Percentiles rank a stretch among this genome's conserved stretches.
These are phyloP conservation scores for Diospyros lotus DNA, from an alignment of 148 eudicot species.

Conservation along the genomic window DNA sequence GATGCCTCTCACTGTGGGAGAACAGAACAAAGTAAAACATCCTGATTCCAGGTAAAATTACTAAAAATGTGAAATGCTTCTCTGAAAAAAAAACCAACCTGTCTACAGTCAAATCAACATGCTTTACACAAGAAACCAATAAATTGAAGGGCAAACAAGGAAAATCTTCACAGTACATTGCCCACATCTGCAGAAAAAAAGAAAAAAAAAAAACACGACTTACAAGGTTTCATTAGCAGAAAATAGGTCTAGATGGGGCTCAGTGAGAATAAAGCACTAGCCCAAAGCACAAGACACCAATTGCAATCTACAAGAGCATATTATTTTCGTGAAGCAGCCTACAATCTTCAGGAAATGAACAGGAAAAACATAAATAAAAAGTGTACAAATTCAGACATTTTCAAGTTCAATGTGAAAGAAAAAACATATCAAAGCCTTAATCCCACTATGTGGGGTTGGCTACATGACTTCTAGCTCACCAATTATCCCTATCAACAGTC, in stretches of 20 bases:
- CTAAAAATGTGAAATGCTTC: neutral
- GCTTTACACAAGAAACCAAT: conserved; percentile 54
- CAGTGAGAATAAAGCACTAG: conserved; percentile 5
- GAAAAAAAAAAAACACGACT: conserved; percentile 7
- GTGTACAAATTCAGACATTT: neutral
- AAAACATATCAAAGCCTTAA: too few species aligned
- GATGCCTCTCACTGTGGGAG: conserved; percentile 68
- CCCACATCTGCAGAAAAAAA: conserved; percentile 65
- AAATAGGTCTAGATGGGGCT: neutral
- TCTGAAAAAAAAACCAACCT: conserved; percentile 42
- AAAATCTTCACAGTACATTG: conserved; percentile 43
- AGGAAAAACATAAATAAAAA: neutral
- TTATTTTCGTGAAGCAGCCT: neutral
- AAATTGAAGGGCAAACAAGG: conserved; percentile 43
- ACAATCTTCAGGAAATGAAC: neutral
- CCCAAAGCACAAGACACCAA: neutral
- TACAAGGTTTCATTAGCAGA: conserved; percentile 10
- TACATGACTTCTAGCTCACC: too few species aligned
- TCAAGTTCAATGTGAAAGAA: too few species aligned
- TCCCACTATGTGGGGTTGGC: too few species aligned
- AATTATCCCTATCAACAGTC: too few species aligned
- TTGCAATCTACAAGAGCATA: neutral
- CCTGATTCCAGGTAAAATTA: neutral
- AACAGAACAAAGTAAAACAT: conserved; percentile 10
- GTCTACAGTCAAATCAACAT: conserved; percentile 65